Evolutionary conservation across 345 rosid genomes (phyloP), one percentile per base, ranked within the genome.

Genomic region (Geranium brycei): DNA sequence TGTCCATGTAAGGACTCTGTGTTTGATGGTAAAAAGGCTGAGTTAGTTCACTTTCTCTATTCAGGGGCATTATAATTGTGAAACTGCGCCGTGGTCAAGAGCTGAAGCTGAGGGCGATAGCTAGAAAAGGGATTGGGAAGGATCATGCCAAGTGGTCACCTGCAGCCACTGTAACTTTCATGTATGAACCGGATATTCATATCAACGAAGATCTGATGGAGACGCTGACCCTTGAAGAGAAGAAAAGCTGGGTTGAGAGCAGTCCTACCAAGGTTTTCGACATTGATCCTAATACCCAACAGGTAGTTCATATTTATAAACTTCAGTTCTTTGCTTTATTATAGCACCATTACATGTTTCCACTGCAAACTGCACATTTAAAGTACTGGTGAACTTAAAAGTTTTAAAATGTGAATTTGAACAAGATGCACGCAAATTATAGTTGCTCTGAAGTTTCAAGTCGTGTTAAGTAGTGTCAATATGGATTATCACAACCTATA

Each of bases 101-200:
- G 56, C 38, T 93, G 73, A 86, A 81, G 75, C 84, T 93, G 64
- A 82, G 95, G 72, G 97, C 96, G 6, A 93, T 93, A 47, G 99
- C 97, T 0, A 82, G 99, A 69, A 90, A 93, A 79, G 97, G 99
- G 28, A 93, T 93, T 4, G 96, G 91, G 47, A 93, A 90, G 77
- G 97, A 93, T 85, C 97, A 93, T 57, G 97, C 97, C 0, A 90
- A 93, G 72, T 90, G 97, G 97, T 90, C 97, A 32, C 99, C 99
- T 31, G 97, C 99, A 8, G 99, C 99, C n/a, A 90, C 99, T 38
- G 97, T 90, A 16, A 90, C 99, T 59, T 88, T 93, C 68, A 82
- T 93, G 96, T 87, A 82, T 71, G 95, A 88, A 73, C 96, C 99
- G 14, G 99, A 90, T n/a, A 90, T 93, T 8, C 77, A 79, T 23